Base-by-base conservation (phyloP, 2,329 filamentous ascomycete species). In the Scolecobasidium constrictum region DNA sequence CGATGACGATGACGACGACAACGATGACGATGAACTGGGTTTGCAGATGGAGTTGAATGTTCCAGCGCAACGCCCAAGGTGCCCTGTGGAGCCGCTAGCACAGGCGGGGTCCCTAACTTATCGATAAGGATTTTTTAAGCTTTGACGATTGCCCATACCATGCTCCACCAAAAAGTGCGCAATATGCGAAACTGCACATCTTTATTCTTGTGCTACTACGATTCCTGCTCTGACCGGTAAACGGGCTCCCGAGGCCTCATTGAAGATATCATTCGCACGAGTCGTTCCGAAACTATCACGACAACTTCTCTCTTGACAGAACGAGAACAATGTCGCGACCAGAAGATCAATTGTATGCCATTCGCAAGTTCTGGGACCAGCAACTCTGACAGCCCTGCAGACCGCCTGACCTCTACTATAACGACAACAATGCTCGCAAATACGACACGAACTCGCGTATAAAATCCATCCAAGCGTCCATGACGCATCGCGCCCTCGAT, bases 371-470 rank as follows among this genome's bases (percentile, higher is more conserved):
- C 44, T 44, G 43, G 53, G 51, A 39, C 52, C 49, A 46, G n/a
- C 20, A 38, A 7, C 16, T 26, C 51, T 53, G 47, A 48, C 28
- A 44, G 34, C 9, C 4, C 33, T 12, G 22, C 2, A 93, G 86
- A 59, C 86, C 88, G 40, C 90, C 92, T 50, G 92, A 98, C 67
- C 82, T 96, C 58, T 93, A 94, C 71, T 98, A 98, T 74, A 83
- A 95, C 71, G 90, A 96, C 67, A 72, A 73, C 62, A 90, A 95
- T 71, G 90, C 92, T 22, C 83, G 85, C 60, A 96, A 96, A 72
- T 98, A 98, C 71, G 96, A 92, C 6, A 95, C 90, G 4, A 90
- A 81, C 49, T 94, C 87, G 4, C 86, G 92, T 49, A 96, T 98
- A 58, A 86, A 92, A 56, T 87, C 85, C 53, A 94, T 98, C 54